These are phyloP conservation scores for Leersia perrieri DNA, from an alignment of 176 grass and related monocot species.

Conservation along the genomic window DNA sequence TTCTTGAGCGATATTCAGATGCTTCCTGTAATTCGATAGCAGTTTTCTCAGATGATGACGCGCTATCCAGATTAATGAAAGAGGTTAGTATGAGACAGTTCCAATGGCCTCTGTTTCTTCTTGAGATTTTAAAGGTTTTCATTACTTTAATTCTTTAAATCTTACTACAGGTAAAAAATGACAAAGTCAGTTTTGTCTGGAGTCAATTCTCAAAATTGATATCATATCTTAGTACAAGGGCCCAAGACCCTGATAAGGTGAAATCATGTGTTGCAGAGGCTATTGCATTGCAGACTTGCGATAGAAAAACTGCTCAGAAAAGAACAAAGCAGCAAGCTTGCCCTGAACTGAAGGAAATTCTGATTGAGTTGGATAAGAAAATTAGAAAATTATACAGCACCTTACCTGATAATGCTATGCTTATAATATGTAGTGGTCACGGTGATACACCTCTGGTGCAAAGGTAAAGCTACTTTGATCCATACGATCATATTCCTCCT, in stretches of 20 bases:
- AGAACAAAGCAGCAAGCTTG: conserved; percentile 42
- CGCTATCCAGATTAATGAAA: conserved; percentile 78
- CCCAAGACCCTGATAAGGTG: conserved; percentile 57
- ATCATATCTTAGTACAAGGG: conserved; percentile 52
- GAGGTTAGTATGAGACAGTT: conserved; percentile 49
- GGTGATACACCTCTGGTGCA: conserved; percentile 86
- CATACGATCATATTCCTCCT: not conserved
- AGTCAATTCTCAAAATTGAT: conserved; percentile 79
- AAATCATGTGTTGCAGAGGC: conserved; percentile 69
- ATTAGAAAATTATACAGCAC: conserved; percentile 57
- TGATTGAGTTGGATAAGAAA: conserved; percentile 67
- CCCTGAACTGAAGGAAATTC: conserved; percentile 67
- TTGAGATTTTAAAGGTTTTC: not conserved
- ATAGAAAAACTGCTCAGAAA: conserved; percentile 60
- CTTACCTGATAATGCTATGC: conserved; percentile 68
- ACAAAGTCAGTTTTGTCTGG: conserved; percentile 82
- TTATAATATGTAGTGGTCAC: conserved; percentile 89
- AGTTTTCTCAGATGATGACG: conserved; percentile 75
- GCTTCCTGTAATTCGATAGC: conserved; percentile 83
- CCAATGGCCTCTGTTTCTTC: not conserved
- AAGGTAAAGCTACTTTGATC: conserved; percentile 46
- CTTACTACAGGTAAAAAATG: conserved; percentile 68
- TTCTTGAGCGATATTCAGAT: conserved; percentile 83
- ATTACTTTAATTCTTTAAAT: conserved; percentile 23
- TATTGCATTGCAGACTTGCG: conserved; percentile 76